Evolutionary conservation across 768 basidiomycete genomes (phyloP), one percentile per base, ranked within the genome.

Genomic region (Holtermannia corniformis): DNA sequence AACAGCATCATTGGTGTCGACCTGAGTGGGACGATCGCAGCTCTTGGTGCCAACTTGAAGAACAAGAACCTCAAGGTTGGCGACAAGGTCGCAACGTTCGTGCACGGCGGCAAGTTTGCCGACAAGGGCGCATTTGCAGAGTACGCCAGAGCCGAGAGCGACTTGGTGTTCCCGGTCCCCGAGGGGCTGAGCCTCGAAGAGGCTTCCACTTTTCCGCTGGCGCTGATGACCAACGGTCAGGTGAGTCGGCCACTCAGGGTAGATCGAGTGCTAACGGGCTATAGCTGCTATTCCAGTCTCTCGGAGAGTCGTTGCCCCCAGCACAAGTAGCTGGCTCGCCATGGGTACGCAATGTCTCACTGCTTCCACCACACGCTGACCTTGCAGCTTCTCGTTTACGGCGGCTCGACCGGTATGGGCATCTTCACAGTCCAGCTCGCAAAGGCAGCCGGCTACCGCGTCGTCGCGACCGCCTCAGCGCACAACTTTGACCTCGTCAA

Each of bases 401-500:
- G 68, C 3, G 67, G 59, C 7, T 53, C 71, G 54, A 70, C 70
- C n/a, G 65, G 68, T 25, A 74, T 76, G 41, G 76, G 76, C 3
- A 46, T 71, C 10, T 68, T 62, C 55, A 65, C 67, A n/a, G 41
- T 68, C 44, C 61, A 68, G 41, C 54, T 67, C 16, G 65, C 62
- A 28, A 57, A 60, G 24, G 12, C 51, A 2, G 49, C 57, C 3
- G 67, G 69, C 19, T 61, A 66, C 54, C 67, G 70, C 44, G 72
- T 75, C 51, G 59, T 74, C 45, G 63, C 74, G 4, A 68, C 69
- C 23, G 64, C 70, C 26, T 76, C 75, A 1, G 68, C 70, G 5
- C 62, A 64, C 40, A 74, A 75, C 50, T 69, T 65, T 54, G 73
- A 69, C 19, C 65, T 76, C 21, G 61, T 74, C 52, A 73, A 71